Base-by-base conservation (phyloP, 139 green algal species). In the Prasinococcaceae sp. region DNA sequence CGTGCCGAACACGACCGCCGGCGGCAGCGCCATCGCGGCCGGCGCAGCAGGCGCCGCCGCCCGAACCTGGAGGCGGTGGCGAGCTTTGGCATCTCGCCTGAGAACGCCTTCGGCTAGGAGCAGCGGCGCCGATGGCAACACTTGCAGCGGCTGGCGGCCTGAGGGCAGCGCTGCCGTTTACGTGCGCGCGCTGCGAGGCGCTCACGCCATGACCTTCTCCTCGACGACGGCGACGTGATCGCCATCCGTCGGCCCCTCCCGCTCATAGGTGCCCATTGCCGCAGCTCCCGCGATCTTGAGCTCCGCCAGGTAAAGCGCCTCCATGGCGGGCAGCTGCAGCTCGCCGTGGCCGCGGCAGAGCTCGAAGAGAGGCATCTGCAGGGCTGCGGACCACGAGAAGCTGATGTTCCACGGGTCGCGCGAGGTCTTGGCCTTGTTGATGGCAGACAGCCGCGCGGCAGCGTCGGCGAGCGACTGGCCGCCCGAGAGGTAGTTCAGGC, bases 1-100 rank as follows among this genome's bases (percentile, higher is more conserved):
- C 0, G 70, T 94, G 1, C 83, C 84, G 40, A 89, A 57, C 1
- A 94, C 61, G 6, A 60, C n/a, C n/a, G n/a, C n/a, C n/a, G n/a
- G n/a, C n/a, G n/a, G n/a, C n/a, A n/a, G n/a, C n/a, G n/a, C n/a
- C n/a, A n/a, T n/a, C n/a, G n/a, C n/a, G n/a, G n/a, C n/a, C n/a
- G n/a, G n/a, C n/a, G n/a, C n/a, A n/a, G n/a, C n/a, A n/a, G n/a
- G n/a, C n/a, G n/a, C n/a, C n/a, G n/a, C n/a, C n/a, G n/a, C n/a
- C n/a, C n/a, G n/a, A n/a, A n/a, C n/a, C n/a, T n/a, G n/a, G n/a
- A n/a, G n/a, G n/a, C n/a, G n/a, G n/a, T n/a, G n/a, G n/a, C n/a
- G n/a, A n/a, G n/a, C n/a, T n/a, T n/a, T n/a, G n/a, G n/a, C n/a
- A n/a, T n/a, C n/a, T n/a, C n/a, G n/a, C n/a, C n/a, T n/a, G n/a